Evolutionary conservation across 129 eudicot genomes (phyloP), one percentile per base, ranked within the genome.

Genomic region (Arctium lappa): DNA sequence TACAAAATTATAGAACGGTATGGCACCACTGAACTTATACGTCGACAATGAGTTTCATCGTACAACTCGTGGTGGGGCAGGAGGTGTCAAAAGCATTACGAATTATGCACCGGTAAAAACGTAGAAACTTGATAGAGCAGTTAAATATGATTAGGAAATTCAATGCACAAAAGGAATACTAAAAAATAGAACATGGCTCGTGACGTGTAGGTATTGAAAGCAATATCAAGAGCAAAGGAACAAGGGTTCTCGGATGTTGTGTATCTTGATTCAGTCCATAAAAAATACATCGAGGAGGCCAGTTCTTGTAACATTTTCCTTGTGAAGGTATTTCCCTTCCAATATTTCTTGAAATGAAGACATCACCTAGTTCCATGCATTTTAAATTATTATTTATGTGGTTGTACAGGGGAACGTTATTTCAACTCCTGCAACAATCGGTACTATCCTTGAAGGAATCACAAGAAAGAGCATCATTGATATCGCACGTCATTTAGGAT

Each of bases 181-280:
- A 46, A 62, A 68, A 5, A 16, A 6, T 40, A 75, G 11, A 7
- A 2, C 1, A 3, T 66, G 37, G 11, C 29, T 73, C 8, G 4
- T 73, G 38, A 46, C 3, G 2, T 84, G 73, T 75, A 92, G 97
- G 97, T 81, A 72, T 29, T 93, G 36, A 89, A 86, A 88, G 88
- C 98, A 38, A 65, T 87, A 30, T 77, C 48, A 8, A 89, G 79
- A 76, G 98, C 98, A 63, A 91, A 82, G 81, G 81, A 60, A 18
- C 85, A 85, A 83, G 97, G 98, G 62, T 95, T 89, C 85, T 92
- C 98, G 0, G 98, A 95, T 88, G 98, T 95, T 7, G 68, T 95
- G 31, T 95, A 88, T 83, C 93, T 95, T 31, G 97, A 95, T 90
- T 88, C 97, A 0, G 89, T 82, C 36, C 83, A 83, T 70, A 91